A percentile compares a stretch with the other conserved stretches of the same genome.
These are phyloP conservation scores for Podaxis pistillaris DNA, from an alignment of 768 basidiomycete genomes.

Conservation along the genomic window DNA sequence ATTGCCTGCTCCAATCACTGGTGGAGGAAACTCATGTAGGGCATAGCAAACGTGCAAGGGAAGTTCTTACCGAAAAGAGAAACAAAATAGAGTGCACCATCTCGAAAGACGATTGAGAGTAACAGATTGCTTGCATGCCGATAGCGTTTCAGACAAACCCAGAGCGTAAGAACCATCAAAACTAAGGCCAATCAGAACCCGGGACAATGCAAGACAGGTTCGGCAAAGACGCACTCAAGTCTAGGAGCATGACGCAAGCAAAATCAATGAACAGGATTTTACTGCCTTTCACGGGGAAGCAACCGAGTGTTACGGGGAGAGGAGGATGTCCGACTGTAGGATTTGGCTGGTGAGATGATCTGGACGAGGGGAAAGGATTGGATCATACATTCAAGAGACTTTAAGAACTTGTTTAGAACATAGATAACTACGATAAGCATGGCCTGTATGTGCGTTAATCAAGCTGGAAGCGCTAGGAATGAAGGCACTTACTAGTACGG, in stretches of 20 bases:
- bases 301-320: background rate
- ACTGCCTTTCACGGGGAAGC: background rate
- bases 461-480: background rate
- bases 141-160: conserved; percentile 22
- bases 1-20: background rate
- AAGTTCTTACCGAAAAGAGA: conserved; percentile 19
- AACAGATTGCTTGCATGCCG: conserved; percentile 21
- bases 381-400: background rate
- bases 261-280: background rate
- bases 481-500: background rate
- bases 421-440: background rate
- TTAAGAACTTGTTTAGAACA: background rate
- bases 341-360: background rate
- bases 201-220: background rate
- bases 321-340: background rate
- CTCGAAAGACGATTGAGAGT: conserved; percentile 22
- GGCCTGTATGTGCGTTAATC: background rate
- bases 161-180: conserved; percentile 24
- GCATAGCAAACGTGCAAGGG: background rate
- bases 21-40: background rate
- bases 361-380: background rate
- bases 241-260: background rate
- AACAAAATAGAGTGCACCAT: conserved; percentile 25
- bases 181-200: conserved; percentile 15
- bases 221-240: background rate